phyloP scores from a whole-genome alignment of 805 yeast species.

The Cyberlindnera japonica region DNA sequence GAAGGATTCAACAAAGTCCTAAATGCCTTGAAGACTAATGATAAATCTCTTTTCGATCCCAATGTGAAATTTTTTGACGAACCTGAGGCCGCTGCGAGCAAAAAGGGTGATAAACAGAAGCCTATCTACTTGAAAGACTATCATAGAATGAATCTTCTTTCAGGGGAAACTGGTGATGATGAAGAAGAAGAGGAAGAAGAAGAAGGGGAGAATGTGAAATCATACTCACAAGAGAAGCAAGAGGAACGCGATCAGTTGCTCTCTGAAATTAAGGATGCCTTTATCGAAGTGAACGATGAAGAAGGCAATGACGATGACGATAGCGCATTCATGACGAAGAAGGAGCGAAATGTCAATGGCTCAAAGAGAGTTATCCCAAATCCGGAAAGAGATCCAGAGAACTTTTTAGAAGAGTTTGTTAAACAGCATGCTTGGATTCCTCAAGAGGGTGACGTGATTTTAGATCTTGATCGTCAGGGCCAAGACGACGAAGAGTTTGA shows the following conservation, averaged over 20 bases:
- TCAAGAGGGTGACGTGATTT: slow-evolving; percentile 53
- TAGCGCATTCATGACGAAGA: slow-evolving; percentile 48
- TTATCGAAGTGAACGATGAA: slow-evolving; percentile 42
- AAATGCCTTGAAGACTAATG: slow-evolving; percentile 63
- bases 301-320: slow-evolving; percentile 40
- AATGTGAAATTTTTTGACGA: slow-evolving; percentile 71
- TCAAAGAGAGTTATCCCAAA: slow-evolving; percentile 52
- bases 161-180: slow-evolving; percentile 57
- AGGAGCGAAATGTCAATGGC: slow-evolving; percentile 32
- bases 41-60: slow-evolving; percentile 63
- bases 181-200: slow-evolving; percentile 41
- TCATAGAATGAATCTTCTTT: slow-evolving; percentile 78
- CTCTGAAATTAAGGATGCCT: slow-evolving; percentile 70
- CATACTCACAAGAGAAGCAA: slow-evolving; percentile 69
- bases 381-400: slow-evolving; percentile 57
- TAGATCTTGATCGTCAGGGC: slow-evolving; percentile 42
- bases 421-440: slow-evolving; percentile 89
- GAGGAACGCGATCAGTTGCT: slow-evolving; percentile 75
- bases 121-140: slow-evolving; percentile 91
- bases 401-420: slow-evolving; percentile 70
- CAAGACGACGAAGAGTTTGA: slow-evolving; percentile 83
- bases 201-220: slow-evolving; percentile 49
- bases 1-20: slow-evolving; percentile 71
- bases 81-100: slow-evolving; percentile 34
- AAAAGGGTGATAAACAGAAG: slow-evolving; percentile 40